phyloP scores from a whole-genome alignment of 2,329 filamentous ascomycete species.

The Herpotrichia juniperi region DNA sequence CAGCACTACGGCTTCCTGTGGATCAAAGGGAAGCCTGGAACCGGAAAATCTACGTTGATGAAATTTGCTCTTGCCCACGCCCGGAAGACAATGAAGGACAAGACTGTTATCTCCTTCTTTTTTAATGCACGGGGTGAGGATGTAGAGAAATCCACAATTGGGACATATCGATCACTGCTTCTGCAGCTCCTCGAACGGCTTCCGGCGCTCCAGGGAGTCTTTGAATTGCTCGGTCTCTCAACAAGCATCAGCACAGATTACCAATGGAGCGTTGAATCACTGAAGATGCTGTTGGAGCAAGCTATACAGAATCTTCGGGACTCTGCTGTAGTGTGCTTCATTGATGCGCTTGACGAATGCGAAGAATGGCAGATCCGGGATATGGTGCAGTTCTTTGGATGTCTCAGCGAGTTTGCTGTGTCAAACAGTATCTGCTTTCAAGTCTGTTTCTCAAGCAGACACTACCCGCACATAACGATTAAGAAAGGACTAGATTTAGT shows the following conservation, averaged over 20 bases:
- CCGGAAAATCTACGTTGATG: slow-evolving; percentile 53
- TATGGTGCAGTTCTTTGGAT: slow-evolving; percentile 54
- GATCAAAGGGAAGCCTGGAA: slow-evolving; percentile 50
- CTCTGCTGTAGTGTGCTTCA: slow-evolving; percentile 30
- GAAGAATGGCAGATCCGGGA: slow-evolving; percentile 49
- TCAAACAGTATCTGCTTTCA: too few relatives aligned
- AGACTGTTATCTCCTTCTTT: slow-evolving; percentile 24
- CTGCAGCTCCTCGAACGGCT: slow-evolving; percentile 27
- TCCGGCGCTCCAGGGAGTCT: slow-evolving; percentile 14
- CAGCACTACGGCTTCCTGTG: slow-evolving; percentile 54
- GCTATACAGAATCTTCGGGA: too few relatives aligned
- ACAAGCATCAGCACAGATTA: slow-evolving; percentile 1
- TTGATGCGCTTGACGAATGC: slow-evolving; percentile 59
- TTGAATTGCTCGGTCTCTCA: slow-evolving; percentile 14
- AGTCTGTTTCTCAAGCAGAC: too few relatives aligned
- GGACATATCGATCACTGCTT: slow-evolving; percentile 31
- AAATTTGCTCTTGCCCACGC: slow-evolving; percentile 31
- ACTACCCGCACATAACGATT: too few relatives aligned
- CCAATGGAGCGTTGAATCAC: slow-evolving; percentile 17
- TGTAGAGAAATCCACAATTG: slow-evolving; percentile 26
- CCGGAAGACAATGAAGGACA: slow-evolving; percentile 9
- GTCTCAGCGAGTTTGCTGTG: too few relatives aligned
- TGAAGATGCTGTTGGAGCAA: slow-evolving; percentile 26
- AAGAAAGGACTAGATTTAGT: slow-evolving; percentile 31
- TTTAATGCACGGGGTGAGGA: slow-evolving; percentile 30